Evolutionary conservation across 345 rosid species (phyloP).

Genomic region (Eutrema japonicum): DNA sequence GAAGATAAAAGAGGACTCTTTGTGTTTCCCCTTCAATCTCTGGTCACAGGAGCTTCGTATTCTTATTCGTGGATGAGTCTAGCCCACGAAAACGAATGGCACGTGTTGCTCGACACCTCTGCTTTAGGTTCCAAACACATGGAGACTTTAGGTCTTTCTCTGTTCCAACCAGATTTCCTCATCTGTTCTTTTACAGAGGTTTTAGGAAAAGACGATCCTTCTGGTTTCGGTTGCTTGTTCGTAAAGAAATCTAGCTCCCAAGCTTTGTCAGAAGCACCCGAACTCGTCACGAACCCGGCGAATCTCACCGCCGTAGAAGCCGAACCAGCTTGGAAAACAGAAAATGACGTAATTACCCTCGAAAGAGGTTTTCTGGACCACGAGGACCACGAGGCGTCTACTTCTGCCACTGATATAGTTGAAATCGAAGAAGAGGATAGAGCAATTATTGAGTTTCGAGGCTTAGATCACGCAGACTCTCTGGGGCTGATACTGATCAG

Average conservation of each 20-base stretch:
- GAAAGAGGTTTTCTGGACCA: conserved; percentile 17
- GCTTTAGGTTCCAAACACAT: conserved; percentile 79
- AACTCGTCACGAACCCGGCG: conserved; percentile 27
- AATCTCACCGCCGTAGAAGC: conserved; percentile 32
- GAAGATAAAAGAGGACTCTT: conserved; percentile 60
- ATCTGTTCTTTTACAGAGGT: conserved; percentile 76
- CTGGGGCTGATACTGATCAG: conserved; percentile 66
- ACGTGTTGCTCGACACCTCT: conserved; percentile 77
- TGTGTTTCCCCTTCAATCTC: conserved; percentile 83
- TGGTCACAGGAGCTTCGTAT: conserved; percentile 70
- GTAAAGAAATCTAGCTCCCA: conserved; percentile 61
- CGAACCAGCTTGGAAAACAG: not conserved
- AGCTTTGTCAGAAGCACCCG: conserved; percentile 47
- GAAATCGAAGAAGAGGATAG: conserved; percentile 39
- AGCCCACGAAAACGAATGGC: conserved; percentile 82
- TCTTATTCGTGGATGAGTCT: conserved; percentile 80
- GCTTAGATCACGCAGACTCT: conserved; percentile 77
- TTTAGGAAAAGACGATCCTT: conserved; percentile 65
- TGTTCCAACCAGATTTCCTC: conserved; percentile 80
- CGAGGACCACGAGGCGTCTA: conserved; percentile 30
- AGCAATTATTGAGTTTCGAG: conserved; percentile 51
- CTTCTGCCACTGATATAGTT: conserved; percentile 46
- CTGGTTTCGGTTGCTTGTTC: conserved; percentile 79
- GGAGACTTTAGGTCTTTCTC: conserved; percentile 86
- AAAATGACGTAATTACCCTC: conserved; percentile 34